These are phyloP conservation scores for Tricholoma hemisulphureum DNA, from an alignment of 768 basidiomycete genomes.

Conservation along the genomic window DNA sequence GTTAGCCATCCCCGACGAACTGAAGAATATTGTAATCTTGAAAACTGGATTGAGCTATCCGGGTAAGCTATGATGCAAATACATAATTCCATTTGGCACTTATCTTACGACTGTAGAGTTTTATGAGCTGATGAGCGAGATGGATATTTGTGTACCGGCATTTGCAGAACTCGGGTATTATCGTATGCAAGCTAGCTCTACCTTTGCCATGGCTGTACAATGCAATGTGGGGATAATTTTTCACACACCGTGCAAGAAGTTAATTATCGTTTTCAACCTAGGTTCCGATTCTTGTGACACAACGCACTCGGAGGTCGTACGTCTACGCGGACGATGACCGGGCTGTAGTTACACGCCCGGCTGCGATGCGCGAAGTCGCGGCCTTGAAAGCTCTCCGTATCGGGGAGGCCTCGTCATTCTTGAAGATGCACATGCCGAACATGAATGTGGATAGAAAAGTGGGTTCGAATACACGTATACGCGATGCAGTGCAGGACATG, in stretches of 20 bases:
- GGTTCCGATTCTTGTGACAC: constrained; percentile 42
- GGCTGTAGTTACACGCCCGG: constrained; percentile 37
- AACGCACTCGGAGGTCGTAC: constrained; percentile 37
- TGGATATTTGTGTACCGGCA: constrained; percentile 43
- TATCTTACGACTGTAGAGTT: constrained; percentile 21
- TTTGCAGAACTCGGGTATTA: constrained; percentile 37
- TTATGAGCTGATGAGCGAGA: constrained; percentile 34
- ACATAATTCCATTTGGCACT: background rate
- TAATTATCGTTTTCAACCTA: constrained; percentile 8
- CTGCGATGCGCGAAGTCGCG: constrained; percentile 38
- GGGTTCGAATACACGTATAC: constrained; percentile 16
- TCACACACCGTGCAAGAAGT: background rate
- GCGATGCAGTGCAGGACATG: constrained; percentile 26
- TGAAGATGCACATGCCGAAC: constrained; percentile 9
- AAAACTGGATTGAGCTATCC: constrained; percentile 34
- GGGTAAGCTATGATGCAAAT: constrained; percentile 7
- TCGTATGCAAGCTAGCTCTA: constrained; percentile 39
- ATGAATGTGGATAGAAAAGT: constrained; percentile 8
- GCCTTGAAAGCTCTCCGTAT: constrained; percentile 38
- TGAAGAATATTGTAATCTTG: constrained; percentile 37
- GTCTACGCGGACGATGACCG: constrained; percentile 37
- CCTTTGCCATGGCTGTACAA: constrained; percentile 39
- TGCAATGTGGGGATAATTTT: constrained; percentile 31
- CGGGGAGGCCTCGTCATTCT: constrained; percentile 25
- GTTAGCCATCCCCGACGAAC: constrained; percentile 33